Conservation (phyloP, 768 basidiomycete species). For the Kwoniella dejecticola region DNA sequence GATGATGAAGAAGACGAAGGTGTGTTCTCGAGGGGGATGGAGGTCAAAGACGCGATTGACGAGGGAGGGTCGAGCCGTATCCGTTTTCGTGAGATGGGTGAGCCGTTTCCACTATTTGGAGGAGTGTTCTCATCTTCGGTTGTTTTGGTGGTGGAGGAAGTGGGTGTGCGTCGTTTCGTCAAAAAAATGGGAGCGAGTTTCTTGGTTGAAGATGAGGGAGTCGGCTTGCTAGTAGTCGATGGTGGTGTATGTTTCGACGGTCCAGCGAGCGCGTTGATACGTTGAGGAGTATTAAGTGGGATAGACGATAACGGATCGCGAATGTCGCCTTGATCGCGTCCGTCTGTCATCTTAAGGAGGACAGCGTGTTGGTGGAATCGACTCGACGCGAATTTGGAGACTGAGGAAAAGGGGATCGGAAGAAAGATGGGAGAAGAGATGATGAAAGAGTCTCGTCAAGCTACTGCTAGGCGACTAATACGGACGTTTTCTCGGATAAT, state of each 20-base stretch:
- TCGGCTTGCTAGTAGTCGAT: neutral
- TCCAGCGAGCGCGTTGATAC: slow-evolving; percentile 1
- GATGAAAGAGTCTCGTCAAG: too few species aligned
- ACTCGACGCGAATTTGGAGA: neutral
- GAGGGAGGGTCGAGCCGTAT: slow-evolving; percentile 1
- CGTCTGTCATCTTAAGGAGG: neutral
- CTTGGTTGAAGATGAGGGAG: slow-evolving; percentile 5
- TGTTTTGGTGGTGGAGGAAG: neutral
- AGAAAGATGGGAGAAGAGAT: too few species aligned
- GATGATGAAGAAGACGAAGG: slow-evolving; percentile 7
- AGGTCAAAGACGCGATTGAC: neutral
- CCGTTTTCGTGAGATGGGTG: slow-evolving; percentile 18
- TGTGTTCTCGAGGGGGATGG: slow-evolving; percentile 6
- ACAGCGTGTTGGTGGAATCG: neutral
- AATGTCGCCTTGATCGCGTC: slow-evolving; percentile 1
- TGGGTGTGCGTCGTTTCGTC: slow-evolving; percentile 6
- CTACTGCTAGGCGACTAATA: too few species aligned
- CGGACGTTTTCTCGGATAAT: too few species aligned
- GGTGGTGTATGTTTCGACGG: slow-evolving; percentile 3
- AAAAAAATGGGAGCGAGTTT: slow-evolving; percentile 28
- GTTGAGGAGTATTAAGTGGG: slow-evolving; percentile 18
- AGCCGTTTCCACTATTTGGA: neutral
- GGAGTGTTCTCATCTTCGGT: neutral
- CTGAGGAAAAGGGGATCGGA: neutral
- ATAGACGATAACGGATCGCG: slow-evolving; percentile 15